Conservation (phyloP, 2,329 filamentous ascomycete genomes). For the Xylariaceae sp. region DNA sequence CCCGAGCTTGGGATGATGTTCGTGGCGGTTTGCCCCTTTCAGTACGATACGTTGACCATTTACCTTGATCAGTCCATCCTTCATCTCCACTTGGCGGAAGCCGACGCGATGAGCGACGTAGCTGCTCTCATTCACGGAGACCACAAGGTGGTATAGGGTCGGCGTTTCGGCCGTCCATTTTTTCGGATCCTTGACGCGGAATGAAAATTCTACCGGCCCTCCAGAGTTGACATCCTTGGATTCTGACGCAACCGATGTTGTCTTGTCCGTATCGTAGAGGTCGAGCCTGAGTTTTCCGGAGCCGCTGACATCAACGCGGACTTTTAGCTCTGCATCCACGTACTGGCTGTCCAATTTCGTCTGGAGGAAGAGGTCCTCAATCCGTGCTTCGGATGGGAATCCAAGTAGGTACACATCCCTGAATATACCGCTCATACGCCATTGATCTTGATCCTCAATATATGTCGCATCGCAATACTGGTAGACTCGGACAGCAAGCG, state of each 20-base stretch:
- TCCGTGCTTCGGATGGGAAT: constrained; percentile 48
- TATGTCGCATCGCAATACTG: constrained; percentile 59
- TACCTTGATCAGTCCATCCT: constrained; percentile 50
- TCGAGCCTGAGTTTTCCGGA: constrained; percentile 59
- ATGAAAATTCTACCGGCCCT: constrained; percentile 24
- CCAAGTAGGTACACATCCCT: constrained; percentile 57
- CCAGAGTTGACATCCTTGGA: constrained; percentile 39
- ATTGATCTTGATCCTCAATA: constrained; percentile 45
- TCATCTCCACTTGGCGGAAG: constrained; percentile 56
- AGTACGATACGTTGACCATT: constrained; percentile 55
- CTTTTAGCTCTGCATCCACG: constrained; percentile 42
- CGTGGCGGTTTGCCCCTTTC: constrained; percentile 58
- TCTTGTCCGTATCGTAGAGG: constrained; percentile 49
- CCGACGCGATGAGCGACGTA: constrained; percentile 48
- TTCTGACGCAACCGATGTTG: constrained; percentile 52
- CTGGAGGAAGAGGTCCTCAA: constrained; percentile 52
- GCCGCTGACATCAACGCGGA: constrained; percentile 36
- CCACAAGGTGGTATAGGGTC: constrained; percentile 44
- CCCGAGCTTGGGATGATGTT: constrained; percentile 54
- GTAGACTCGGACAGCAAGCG: constrained; percentile 53
- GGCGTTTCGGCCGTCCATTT: constrained; percentile 63
- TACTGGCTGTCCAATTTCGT: constrained; percentile 50
- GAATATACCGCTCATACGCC: constrained; percentile 26
- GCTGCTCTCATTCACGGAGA: constrained; percentile 15
- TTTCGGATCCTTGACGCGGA: constrained; percentile 38